Evolutionary conservation across 176 grass and related monocot species (phyloP), one percentile per base, ranked within the genome.

Genomic region (Cenchrus americanus): DNA sequence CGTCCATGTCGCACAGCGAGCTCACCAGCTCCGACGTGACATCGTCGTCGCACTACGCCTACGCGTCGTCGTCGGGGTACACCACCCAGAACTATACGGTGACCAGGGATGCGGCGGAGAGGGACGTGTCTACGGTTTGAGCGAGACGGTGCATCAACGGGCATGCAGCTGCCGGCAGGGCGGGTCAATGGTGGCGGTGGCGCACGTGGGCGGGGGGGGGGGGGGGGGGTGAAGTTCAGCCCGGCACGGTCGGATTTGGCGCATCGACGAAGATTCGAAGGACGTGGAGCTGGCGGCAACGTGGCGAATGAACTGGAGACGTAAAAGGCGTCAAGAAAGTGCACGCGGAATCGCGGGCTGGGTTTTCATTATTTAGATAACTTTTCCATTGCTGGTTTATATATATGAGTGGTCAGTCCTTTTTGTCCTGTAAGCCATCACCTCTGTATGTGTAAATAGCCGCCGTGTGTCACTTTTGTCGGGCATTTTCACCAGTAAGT

Each of bases 31-130:
- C 78, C 5, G 64, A 40, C 7, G 57, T 72, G 58, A 84, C 78
- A 21, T 88, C 93, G 27, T 88, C 91, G 14, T 86, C 88, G 24
- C 73, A 86, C 79, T 89, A 87, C 46, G 75, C 77, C 55, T 89
- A 85, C 46, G 62, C 79, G 7, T 89, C 91, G 44, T 93, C 92
- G 62, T 50, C 85, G 0, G 89, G 87, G 12, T 82, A 68, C 37
- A 95, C 84, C 50, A 95, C 88, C 50, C 64, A 75, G 10, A 86
- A 41, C 24, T 69, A 40, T 75, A 27, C 74, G 51, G 70, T 84
- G 22, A 87, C 80, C 82, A 86, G 27, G 63, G 92, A 77, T 55
- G 78, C 68, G 86, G 11, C 59, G 34, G 78, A 75, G 22, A 91
- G 75, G 61, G 75, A 87, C 57, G n/a, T 41, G 69, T 10, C 79